Evolutionary conservation across 2,329 filamentous ascomycete species (phyloP).

Genomic region (Mycocentrospora acerina): DNA sequence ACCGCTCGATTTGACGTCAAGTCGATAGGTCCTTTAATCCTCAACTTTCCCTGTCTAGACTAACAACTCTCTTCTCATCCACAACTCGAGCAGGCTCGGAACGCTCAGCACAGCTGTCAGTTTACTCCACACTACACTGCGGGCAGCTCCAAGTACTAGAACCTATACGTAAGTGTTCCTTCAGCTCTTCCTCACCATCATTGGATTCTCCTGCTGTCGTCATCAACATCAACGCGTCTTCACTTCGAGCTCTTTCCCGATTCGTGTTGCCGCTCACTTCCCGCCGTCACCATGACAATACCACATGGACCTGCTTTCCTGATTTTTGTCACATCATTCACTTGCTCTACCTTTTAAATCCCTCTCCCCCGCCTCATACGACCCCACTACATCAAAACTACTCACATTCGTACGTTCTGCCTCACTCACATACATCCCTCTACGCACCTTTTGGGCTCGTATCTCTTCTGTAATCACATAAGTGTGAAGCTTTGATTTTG

Average conservation of each 20-base stretch:
- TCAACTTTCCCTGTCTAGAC: conserved; percentile 2
- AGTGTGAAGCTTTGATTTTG: conserved; percentile 7
- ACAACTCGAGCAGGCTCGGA: conserved; percentile 14
- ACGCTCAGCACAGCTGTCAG: conserved; percentile 16
- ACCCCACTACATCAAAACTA: conserved; percentile 1
- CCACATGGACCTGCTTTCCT: conserved; percentile 6
- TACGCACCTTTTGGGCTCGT: not conserved
- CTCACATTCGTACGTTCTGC: conserved; percentile 3
- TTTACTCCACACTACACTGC: conserved; percentile 17
- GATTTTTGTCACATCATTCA: conserved; percentile 5
- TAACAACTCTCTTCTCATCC: not conserved
- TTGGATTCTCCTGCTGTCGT: conserved; percentile 4
- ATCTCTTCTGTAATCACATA: conserved; percentile 7
- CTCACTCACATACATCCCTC: not conserved
- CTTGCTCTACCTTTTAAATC: not conserved
- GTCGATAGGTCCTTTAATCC: conserved; percentile 3
- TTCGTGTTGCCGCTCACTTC: conserved; percentile 5
- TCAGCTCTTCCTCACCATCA: conserved; percentile 3
- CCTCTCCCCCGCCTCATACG: conserved; percentile 3
- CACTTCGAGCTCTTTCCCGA: conserved; percentile 4
- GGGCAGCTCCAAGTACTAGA: conserved; percentile 13
- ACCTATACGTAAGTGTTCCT: conserved; percentile 17
- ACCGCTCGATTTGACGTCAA: conserved; percentile 4
- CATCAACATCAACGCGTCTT: conserved; percentile 4
- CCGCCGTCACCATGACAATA: conserved; percentile 14